These are phyloP conservation scores for Bigelowiella natans DNA, from an alignment of 78 protist species.

Conservation along the genomic window DNA sequence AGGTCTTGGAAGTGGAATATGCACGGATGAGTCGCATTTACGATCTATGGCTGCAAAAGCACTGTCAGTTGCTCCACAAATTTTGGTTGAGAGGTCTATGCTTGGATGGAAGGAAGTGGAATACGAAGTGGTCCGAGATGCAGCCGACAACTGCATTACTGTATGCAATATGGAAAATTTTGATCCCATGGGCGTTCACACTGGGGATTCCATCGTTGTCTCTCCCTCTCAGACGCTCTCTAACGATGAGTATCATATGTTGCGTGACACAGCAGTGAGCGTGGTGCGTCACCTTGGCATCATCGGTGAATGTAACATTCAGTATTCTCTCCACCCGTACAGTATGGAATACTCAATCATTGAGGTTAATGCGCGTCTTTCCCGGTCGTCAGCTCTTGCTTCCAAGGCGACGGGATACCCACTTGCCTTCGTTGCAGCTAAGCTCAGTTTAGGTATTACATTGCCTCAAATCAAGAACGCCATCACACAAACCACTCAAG, in stretches of 20 bases:
- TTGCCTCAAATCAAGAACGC: conserved; percentile 56
- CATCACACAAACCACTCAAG: conserved; percentile 74
- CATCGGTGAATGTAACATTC: conserved; percentile 96
- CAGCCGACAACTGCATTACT: conserved; percentile 87
- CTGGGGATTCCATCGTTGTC: conserved; percentile 95
- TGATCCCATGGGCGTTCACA: conserved; percentile 93
- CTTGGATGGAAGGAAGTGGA: conserved; percentile 95
- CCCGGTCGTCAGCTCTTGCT: conserved; percentile 86
- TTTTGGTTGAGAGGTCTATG: conserved; percentile 67
- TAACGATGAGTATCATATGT: conserved; percentile 86
- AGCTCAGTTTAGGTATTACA: conserved; percentile 72
- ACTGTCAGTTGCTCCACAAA: not conserved
- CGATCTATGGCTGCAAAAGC: not conserved
- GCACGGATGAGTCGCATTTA: not conserved
- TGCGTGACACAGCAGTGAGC: conserved; percentile 68
- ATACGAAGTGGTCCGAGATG: conserved; percentile 94
- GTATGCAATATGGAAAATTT: conserved; percentile 98
- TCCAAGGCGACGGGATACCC: conserved; percentile 96
- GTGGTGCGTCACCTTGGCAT: conserved; percentile 81
- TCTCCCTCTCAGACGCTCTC: conserved; percentile 92
- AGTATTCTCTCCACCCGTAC: conserved; percentile 84
- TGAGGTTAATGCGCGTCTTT: conserved; percentile 86
- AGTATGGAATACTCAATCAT: conserved; percentile 63
- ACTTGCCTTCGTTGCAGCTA: conserved; percentile 86
- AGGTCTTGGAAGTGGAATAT: conserved; percentile 75